phyloP scores from a whole-genome alignment of 202 grass and related monocot species.

The Thinopyrum obtusiflorum region DNA sequence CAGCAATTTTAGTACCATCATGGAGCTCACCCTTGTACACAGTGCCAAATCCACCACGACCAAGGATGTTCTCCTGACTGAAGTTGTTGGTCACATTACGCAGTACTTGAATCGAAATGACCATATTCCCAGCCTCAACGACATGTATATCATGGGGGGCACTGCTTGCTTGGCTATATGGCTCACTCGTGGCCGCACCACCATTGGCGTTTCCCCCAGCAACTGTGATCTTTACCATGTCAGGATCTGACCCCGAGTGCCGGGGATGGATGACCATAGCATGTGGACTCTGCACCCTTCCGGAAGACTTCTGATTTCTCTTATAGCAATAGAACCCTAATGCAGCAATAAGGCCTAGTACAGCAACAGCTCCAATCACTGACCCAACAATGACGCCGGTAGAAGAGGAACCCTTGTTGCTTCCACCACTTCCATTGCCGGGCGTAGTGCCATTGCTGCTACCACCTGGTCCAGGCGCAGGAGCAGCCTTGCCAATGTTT shows the following conservation, averaged over 20 bases:
- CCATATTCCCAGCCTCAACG: conserved; percentile 88
- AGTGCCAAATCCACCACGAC: conserved; percentile 85
- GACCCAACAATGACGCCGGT: conserved; percentile 64
- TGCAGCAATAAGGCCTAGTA: conserved; percentile 48
- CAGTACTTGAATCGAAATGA: conserved; percentile 95
- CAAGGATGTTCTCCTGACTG: conserved; percentile 79
- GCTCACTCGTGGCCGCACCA: conserved; percentile 42
- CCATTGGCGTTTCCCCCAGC: conserved; percentile 46
- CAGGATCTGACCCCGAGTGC: conserved; percentile 75
- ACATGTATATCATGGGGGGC: conserved; percentile 69
- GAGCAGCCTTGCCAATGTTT: conserved; percentile 62
- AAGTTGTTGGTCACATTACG: conserved; percentile 96
- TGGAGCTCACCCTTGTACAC: conserved; percentile 97
- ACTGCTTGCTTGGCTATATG: conserved; percentile 51
- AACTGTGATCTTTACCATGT: conserved; percentile 80
- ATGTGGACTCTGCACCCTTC: conserved; percentile 83
- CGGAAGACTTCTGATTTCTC: conserved; percentile 62
- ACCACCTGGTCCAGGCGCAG: conserved; percentile 29
- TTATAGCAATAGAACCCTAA: conserved; percentile 84
- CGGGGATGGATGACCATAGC: conserved; percentile 72
- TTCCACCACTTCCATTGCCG: background rate
- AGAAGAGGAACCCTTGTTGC: conserved; percentile 28
- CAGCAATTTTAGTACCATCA: conserved; percentile 92
- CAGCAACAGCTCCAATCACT: conserved; percentile 45
- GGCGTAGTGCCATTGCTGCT: background rate